Conservation (phyloP, 2,329 filamentous ascomycete genomes). For the Sporothrix phasma region DNA sequence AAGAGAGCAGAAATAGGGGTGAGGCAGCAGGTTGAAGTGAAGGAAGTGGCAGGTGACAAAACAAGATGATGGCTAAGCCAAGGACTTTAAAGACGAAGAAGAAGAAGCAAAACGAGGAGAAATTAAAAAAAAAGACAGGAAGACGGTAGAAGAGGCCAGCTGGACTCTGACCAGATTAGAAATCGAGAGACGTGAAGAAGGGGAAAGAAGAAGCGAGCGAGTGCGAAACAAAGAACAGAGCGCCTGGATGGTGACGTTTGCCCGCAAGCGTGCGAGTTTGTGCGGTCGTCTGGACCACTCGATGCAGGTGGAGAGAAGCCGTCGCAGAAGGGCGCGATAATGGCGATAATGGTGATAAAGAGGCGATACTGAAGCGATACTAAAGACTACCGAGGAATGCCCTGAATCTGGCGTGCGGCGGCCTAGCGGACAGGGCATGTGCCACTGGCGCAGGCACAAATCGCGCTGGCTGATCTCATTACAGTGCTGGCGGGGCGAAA, state of each 20-base stretch:
- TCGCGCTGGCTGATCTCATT: neutral
- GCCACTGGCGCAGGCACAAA: neutral
- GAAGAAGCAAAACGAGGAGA: neutral
- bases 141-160: neutral
- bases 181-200: neutral
- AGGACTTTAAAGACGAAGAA: neutral
- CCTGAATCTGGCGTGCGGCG: neutral
- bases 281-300: conserved; percentile 14
- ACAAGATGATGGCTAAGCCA: neutral
- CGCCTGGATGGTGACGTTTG: neutral
- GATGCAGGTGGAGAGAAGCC: neutral
- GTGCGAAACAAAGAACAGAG: neutral
- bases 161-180: neutral
- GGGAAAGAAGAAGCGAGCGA: neutral
- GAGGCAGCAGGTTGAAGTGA: neutral
- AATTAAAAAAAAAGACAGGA: no score
- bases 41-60: neutral
- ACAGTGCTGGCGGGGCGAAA: neutral
- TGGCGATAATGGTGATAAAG: no score
- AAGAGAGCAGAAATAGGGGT: neutral
- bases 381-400: no score
- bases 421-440: neutral
- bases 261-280: conserved; percentile 15
- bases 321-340: neutral
- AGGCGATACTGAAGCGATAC: no score